Base-by-base conservation (phyloP, 176 grass and related monocot genomes). In the Tillandsia leiboldiana region DNA sequence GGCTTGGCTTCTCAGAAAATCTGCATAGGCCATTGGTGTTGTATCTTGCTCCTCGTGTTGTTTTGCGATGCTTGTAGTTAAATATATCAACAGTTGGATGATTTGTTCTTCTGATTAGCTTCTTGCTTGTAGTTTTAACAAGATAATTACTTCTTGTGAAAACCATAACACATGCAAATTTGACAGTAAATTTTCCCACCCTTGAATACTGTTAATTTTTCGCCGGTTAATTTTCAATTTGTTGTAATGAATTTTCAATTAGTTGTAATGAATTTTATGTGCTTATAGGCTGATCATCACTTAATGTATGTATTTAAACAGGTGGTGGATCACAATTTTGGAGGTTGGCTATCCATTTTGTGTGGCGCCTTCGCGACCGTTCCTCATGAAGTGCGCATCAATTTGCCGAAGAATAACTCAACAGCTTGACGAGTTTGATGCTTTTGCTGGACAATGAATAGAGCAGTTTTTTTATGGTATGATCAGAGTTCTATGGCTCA, bases 1-100 rank as follows among this genome's bases (percentile, higher is more conserved):
- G 75, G 85, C 87, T 67, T 86, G 82, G 75, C 66, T 99, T 67
- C 75, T 92, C 61, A 72, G 90, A 56, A 93, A 87, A 90, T 86
- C 84, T 72, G 74, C 77, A 67, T 99, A 90, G 51, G 50, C 70
- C 3, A 51, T 47, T 3, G 81, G 77, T 88, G 84, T 74, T 61
- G 56, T 23, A 61, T 61, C 22, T 61, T 10, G 9, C 56, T 61
- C 7, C 2, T 22, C 22, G 8, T 59, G 8, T 9, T 10, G 15
- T 8, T 9, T 59, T 5, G 56, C 8, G 14, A 59, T 59, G 20
- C n/a, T 57, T 17, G 33, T 22, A 14, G n/a, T 22, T 59, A 18
- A 59, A 8, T 15, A 20, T 59, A 9, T 18, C 17, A 14, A 13
- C 17, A 56, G 10, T 15, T 14, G 12, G 17, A 2, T 3, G 14